phyloP scores from a whole-genome alignment of 164 flowering plant species.

The Vitis cinerea region DNA sequence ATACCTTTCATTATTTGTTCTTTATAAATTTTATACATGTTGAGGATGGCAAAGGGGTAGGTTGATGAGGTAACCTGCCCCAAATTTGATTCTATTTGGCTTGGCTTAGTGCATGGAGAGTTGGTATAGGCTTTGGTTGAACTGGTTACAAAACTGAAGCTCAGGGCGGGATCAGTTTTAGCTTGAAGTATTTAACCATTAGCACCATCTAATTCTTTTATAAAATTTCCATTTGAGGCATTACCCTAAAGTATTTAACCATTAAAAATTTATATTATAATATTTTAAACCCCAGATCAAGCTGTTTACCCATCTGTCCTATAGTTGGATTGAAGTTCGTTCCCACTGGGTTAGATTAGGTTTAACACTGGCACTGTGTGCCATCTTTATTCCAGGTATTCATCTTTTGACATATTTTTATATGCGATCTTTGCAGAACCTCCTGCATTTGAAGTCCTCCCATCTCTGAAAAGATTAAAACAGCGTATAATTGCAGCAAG shows the following conservation, averaged over 20 bases:
- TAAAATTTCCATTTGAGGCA: too few species aligned
- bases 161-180: not conserved
- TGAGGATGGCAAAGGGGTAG: not conserved
- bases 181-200: not conserved
- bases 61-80: not conserved
- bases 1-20: too few species aligned
- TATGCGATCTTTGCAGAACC: conserved; percentile 49
- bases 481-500: conserved; percentile 79
- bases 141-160: not conserved
- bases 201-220: not conserved
- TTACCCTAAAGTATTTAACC: too few species aligned
- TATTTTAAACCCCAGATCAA: too few species aligned
- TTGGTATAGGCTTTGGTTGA: not conserved
- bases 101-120: not conserved
- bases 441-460: conserved; percentile 94
- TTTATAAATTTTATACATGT: not conserved
- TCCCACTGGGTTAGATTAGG: not conserved
- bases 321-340: too few species aligned
- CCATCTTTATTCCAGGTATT: not conserved
- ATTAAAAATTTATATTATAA: too few species aligned
- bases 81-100: not conserved
- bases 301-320: too few species aligned
- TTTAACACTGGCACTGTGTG: not conserved
- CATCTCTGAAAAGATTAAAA: conserved; percentile 78
- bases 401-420: not conserved